Evolutionary conservation across 2,329 filamentous ascomycete species (phyloP).

Genomic region (Epichloe typhina): DNA sequence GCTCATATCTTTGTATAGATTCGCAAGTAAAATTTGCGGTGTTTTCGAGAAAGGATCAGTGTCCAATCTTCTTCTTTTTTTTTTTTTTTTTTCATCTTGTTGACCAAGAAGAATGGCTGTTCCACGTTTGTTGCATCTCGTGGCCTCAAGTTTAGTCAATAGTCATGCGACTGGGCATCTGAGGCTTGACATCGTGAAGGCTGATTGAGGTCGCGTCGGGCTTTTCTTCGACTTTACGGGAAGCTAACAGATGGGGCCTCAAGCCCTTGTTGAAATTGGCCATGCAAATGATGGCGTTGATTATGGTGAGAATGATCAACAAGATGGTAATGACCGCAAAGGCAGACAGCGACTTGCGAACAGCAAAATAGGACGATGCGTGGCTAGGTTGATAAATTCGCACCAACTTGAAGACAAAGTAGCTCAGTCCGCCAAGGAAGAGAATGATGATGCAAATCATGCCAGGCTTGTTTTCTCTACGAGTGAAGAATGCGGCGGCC

Average conservation of each 20-base stretch:
- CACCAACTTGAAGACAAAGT: slow-evolving; percentile 96
- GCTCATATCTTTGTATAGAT: slow-evolving; percentile 6
- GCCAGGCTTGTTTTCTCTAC: slow-evolving; percentile 66
- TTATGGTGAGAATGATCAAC: slow-evolving; percentile 77
- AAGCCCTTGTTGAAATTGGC: slow-evolving; percentile 82
- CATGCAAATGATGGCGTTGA: slow-evolving; percentile 77
- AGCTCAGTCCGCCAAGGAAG: slow-evolving; percentile 79
- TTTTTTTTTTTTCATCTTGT: neutral
- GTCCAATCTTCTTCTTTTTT: neutral
- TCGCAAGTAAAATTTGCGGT: slow-evolving; percentile 1
- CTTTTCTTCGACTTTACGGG: slow-evolving; percentile 36
- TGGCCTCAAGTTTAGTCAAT: slow-evolving; percentile 36
- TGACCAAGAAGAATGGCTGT: neutral
- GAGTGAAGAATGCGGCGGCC: slow-evolving; percentile 72
- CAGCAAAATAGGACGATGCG: slow-evolving; percentile 54
- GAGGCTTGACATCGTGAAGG: slow-evolving; percentile 42
- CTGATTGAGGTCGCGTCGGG: slow-evolving; percentile 42
- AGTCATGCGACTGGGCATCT: slow-evolving; percentile 44
- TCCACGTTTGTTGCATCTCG: neutral
- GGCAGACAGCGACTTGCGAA: slow-evolving; percentile 74
- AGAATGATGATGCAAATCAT: slow-evolving; percentile 70
- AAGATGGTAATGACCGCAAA: slow-evolving; percentile 90
- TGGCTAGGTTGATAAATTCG: slow-evolving; percentile 72
- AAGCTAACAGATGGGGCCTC: slow-evolving; percentile 66
- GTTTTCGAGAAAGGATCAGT: neutral